A percentile compares a stretch with the other conserved stretches of the same genome.
phyloP scores from a whole-genome alignment of 768 basidiomycete genomes.

The Boletus patriciae region DNA sequence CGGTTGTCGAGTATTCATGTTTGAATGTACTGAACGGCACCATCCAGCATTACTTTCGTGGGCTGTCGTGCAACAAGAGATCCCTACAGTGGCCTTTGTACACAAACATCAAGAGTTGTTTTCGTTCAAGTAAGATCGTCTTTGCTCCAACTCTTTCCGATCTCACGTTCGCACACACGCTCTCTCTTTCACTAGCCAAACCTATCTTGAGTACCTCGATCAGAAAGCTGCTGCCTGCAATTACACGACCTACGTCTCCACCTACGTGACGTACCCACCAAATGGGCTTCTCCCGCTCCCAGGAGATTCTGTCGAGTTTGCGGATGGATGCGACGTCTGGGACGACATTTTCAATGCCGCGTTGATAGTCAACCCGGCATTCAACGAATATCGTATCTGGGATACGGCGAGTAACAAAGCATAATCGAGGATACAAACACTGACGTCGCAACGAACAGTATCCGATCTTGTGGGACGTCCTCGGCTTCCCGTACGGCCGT shows the following conservation, averaged over 20 bases:
- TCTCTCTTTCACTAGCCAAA: slow-evolving; percentile 44
- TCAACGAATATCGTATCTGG: slow-evolving; percentile 76
- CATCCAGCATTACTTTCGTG: slow-evolving; percentile 55
- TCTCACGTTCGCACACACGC: background rate
- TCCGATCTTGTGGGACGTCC: slow-evolving; percentile 75
- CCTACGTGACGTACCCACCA: slow-evolving; percentile 68
- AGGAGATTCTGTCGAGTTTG: slow-evolving; percentile 47
- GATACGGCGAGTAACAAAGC: slow-evolving; percentile 48
- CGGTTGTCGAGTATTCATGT: background rate
- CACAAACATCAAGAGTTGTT: slow-evolving; percentile 71
- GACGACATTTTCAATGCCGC: slow-evolving; percentile 62
- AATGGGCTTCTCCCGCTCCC: slow-evolving; percentile 66
- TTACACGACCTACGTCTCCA: slow-evolving; percentile 60
- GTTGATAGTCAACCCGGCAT: slow-evolving; percentile 65
- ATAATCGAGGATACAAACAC: background rate
- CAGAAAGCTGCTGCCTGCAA: slow-evolving; percentile 52
- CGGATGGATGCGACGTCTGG: slow-evolving; percentile 67
- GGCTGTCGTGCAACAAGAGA: slow-evolving; percentile 64
- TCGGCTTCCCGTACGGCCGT: slow-evolving; percentile 68
- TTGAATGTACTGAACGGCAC: background rate
- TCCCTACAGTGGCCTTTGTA: slow-evolving; percentile 73
- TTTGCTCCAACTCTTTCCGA: background rate
- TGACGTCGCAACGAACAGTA: slow-evolving; percentile 32
- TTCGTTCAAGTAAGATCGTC: slow-evolving; percentile 58
- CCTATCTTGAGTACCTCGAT: slow-evolving; percentile 61